phyloP scores from a whole-genome alignment of 2,329 filamentous ascomycete species.

The Anisogramma anomala region DNA sequence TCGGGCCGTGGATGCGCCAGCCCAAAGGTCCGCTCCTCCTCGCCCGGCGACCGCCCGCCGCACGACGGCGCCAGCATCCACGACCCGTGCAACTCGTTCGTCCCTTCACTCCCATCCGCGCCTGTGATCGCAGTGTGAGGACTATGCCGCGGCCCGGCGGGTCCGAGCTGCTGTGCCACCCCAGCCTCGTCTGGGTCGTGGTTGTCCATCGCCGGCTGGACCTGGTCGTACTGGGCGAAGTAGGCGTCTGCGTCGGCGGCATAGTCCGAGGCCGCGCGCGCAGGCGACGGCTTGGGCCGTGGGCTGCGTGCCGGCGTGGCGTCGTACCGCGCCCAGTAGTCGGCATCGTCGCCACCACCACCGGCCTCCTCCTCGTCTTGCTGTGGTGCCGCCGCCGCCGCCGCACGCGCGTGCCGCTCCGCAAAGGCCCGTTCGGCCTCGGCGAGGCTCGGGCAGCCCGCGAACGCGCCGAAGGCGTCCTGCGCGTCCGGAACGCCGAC shows the following conservation, averaged over 20 bases:
- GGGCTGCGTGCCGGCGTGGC: constrained; percentile 56
- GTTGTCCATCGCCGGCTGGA: constrained; percentile 70
- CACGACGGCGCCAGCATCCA: constrained; percentile 33
- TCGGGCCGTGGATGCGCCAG: constrained; percentile 46
- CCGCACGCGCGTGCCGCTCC: constrained; percentile 22
- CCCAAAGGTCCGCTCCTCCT: constrained; percentile 26
- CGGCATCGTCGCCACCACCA: constrained; percentile 62
- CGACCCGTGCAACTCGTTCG: constrained; percentile 27
- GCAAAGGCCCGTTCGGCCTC: constrained; percentile 50
- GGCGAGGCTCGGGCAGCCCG: constrained; percentile 37
- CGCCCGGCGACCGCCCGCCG: constrained; percentile 26
- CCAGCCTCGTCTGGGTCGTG: constrained; percentile 61
- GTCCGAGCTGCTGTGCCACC: constrained; percentile 27
- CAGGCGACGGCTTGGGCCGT: constrained; percentile 50
- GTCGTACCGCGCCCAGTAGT: constrained; percentile 73
- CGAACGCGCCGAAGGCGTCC: constrained; percentile 43
- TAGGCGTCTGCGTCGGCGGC: constrained; percentile 55
- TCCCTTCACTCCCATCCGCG: constrained; percentile 17
- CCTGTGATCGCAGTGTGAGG: constrained; percentile 17
- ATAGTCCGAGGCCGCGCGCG: constrained; percentile 40
- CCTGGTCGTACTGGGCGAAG: constrained; percentile 63
- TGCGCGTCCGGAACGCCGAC: constrained; percentile 48
- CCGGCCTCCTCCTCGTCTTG: constrained; percentile 27
- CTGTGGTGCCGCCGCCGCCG: constrained; percentile 13
- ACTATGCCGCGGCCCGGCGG: constrained; percentile 22